phyloP scores from a whole-genome alignment of 1,284 basidiomycete genomes.

The Ustilago tritici region DNA sequence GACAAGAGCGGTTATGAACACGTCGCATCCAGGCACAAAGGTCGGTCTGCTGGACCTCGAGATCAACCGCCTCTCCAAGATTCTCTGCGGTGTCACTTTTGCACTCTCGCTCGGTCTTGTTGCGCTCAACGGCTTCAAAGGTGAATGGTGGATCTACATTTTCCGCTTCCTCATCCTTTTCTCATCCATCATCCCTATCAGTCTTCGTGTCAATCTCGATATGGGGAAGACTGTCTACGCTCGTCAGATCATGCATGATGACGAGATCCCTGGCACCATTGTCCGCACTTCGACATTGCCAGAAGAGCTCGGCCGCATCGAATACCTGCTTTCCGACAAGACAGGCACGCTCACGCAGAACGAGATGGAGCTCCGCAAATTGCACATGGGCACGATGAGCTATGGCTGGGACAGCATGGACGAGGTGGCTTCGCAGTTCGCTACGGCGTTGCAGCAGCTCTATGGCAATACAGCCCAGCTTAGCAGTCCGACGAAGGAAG shows the following conservation, averaged over 20 bases:
- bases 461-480: slow-evolving; percentile 25
- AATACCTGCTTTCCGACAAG: slow-evolving; percentile 95
- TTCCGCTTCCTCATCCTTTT: slow-evolving; percentile 97
- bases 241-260: slow-evolving; percentile 91
- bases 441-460: slow-evolving; percentile 77
- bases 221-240: slow-evolving; percentile 99
- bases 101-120: slow-evolving; percentile 90
- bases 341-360: slow-evolving; percentile 98
- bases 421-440: slow-evolving; percentile 89
- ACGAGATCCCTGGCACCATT: slow-evolving; percentile 92
- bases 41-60: slow-evolving; percentile 91
- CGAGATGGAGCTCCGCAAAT: slow-evolving; percentile 98
- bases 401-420: slow-evolving; percentile 98
- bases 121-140: slow-evolving; percentile 94
- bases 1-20: slow-evolving; percentile 99
- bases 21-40: slow-evolving; percentile 95
- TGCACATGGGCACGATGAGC: slow-evolving; percentile 98
- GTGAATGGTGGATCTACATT: slow-evolving; percentile 94
- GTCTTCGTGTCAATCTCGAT: slow-evolving; percentile 96
- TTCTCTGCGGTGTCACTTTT: slow-evolving; percentile 93
- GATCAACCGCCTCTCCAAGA: slow-evolving; percentile 97
- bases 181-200: slow-evolving; percentile 98
- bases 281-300: slow-evolving; percentile 96
- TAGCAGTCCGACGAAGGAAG: slow-evolving; percentile 30
- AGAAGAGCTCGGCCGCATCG: slow-evolving; percentile 94